Base-by-base conservation (phyloP, 2,329 filamentous ascomycete species). In the Aspergillus sp. region DNA sequence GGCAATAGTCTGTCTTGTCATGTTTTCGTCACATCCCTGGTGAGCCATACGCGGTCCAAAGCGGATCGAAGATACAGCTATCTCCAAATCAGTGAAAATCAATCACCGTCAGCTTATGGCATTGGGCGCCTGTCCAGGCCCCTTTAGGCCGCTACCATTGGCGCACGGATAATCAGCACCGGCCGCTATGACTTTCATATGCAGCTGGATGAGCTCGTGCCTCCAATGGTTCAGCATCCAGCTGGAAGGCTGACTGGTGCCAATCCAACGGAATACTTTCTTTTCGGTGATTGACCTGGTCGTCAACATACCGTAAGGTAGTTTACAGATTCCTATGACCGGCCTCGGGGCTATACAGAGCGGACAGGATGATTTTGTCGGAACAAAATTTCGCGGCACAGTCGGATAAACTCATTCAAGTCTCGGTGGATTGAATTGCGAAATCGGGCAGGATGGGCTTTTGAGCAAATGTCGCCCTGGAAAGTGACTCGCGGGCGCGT, bases 181-280 rank as follows among this genome's bases (percentile, higher is more conserved):
- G 49, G 51, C 52, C 53, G 56, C 46, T 54, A 49, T 44, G 52
- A 51, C 54, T 54, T 55, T 50, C 53, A 25, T 50, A 55, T 58
- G 59, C 58, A 58, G 34, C 53, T 56, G 46, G 47, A 57, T 46
- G 56, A 54, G 54, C 59, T 55, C 54, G 58, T 60, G 59, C 58
- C 49, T 57, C 52, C 41, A 53, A 45, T 58, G 56, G 50, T 20
- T 54, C 54, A 57, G 43, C 48, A 46, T 44, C 44, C 47, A 41
- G 56, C 58, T 52, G 58, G 59, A 54, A 45, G 17, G 45, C 48
- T 32, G 49, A 42, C 49, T 23, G 20, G 34, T 23, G 34, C 55
- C 48, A 48, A 54, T 49, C 53, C 56, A 59, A 58, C 58, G 34
- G 45, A 25, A 29, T n/a, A 36, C 43, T 45, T 51, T 42, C 31